Percentiles rank a stretch among this genome's conserved stretches.
Conservation (phyloP, 345 rosid genomes). For the Trapa bicornis region DNA sequence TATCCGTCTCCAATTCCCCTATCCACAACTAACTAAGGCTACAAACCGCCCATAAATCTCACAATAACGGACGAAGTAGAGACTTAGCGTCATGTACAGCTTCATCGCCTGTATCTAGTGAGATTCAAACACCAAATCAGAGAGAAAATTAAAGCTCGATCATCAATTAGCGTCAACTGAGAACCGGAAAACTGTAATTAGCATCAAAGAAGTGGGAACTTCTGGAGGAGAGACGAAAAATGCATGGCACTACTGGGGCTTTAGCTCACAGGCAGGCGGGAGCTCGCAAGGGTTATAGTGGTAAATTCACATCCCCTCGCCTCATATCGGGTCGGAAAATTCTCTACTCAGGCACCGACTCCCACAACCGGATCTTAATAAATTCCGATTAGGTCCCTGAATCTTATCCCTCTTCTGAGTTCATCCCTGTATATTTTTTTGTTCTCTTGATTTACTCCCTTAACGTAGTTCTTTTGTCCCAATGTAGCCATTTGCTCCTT, state of each 20-base stretch:
- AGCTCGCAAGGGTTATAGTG: not conserved
- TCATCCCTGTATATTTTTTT: not conserved
- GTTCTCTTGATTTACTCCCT: too few relatives aligned
- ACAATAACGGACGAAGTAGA: not conserved
- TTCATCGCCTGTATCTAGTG: not conserved
- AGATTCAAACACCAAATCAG: not conserved
- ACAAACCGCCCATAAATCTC: not conserved
- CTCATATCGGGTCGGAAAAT: not conserved
- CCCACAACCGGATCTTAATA: not conserved
- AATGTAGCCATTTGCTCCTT: too few relatives aligned
- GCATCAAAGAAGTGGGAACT: too few relatives aligned
- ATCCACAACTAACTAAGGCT: conserved; percentile 6
- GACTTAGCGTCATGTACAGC: not conserved
- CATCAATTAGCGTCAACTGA: not conserved
- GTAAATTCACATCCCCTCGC: not conserved
- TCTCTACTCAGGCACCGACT: not conserved
- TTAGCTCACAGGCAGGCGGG: not conserved
- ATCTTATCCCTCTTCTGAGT: not conserved
- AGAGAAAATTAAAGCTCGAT: not conserved
- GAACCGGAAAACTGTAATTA: not conserved
- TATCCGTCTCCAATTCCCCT: conserved; percentile 22
- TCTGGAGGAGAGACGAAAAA: too few relatives aligned
- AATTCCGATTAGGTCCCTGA: not conserved
- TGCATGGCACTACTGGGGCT: not conserved
- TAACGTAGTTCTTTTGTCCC: too few relatives aligned